These are phyloP conservation scores for Populus hybrid DNA, from an alignment of 441 rosid genomes.

Conservation along the genomic window DNA sequence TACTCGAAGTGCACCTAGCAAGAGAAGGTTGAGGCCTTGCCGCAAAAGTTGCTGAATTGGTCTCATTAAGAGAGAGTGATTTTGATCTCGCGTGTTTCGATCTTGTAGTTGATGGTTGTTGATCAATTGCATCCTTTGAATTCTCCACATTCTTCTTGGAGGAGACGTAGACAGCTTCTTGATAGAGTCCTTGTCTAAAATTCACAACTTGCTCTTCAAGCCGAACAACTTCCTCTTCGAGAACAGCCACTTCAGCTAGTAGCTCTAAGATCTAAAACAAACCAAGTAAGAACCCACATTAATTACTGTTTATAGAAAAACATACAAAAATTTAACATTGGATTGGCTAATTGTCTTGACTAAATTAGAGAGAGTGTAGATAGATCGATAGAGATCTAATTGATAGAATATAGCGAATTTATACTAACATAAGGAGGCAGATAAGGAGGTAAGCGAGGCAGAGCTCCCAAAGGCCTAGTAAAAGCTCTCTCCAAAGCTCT, in stretches of 20 bases:
- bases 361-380: neutral
- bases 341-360: neutral
- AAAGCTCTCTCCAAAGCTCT: constrained; percentile 93
- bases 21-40: constrained; percentile 53
- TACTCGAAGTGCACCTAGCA: constrained; percentile 57
- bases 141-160: constrained; percentile 60
- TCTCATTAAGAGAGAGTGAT: constrained; percentile 58
- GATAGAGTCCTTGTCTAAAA: constrained; percentile 82
- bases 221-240: constrained; percentile 91
- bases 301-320: neutral
- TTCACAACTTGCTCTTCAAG: constrained; percentile 88
- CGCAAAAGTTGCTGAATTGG: constrained; percentile 39
- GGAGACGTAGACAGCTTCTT: constrained; percentile 70
- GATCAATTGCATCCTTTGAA: constrained; percentile 34
- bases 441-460: constrained; percentile 89
- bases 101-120: constrained; percentile 44
- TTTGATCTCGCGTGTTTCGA: constrained; percentile 65
- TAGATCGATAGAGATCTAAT: neutral
- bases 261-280: constrained; percentile 70
- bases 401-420: constrained; percentile 13
- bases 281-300: constrained; percentile 6
- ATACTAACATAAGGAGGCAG: constrained; percentile 75
- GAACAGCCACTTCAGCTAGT: constrained; percentile 91
- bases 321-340: neutral
- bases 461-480: constrained; percentile 88